Evolutionary conservation across 495 filamentous ascomycete genomes (phyloP), one percentile per base, ranked within the genome.

Genomic region (Trichoderma erinaceum): DNA sequence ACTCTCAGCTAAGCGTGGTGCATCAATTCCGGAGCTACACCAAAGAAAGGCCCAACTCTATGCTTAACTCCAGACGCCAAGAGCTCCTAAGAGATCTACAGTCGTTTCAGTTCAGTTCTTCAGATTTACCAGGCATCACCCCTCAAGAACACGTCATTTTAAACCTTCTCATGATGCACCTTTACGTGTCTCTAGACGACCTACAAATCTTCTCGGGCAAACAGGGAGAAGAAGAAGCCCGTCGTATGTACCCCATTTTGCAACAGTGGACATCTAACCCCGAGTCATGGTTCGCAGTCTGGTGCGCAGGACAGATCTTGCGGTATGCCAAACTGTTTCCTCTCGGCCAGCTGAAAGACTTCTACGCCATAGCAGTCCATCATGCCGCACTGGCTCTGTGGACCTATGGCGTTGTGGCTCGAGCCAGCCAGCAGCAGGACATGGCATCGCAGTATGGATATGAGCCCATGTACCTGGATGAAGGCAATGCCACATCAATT

Each of bases 151-250:
- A 75, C 2, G 73, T 89, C 6, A 70, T 88, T 2, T 73, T 85
- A 5, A 82, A 89, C 68, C 76, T 87, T 0, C 74, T 88, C 1
- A 76, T 84, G 10, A 84, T 89, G 81, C 80, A 86, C 69, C 75
- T 89, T 0, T 78, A 88, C 73, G 82, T 87, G 69, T 85, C 85
- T 0, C 78, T 88, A 0, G 87, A 88, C 65, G 87, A 89, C 64
- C 80, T 90, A 0, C 87, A 90, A 68, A 81, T 86, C 1, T 88
- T 89, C 65, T 84, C 85, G 0, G 86, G 86, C 0, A 85, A 87
- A 44, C 84, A 88, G 66, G 87, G 86, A 66, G 83, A 85, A 66
- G 83, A 88, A 65, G 85, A 88, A 71, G 83, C 86, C 1, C 77
- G 81, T 4, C 75, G 81, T 3, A 82, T 85, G 10, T 85, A 83